Base-by-base conservation (phyloP, 1,284 basidiomycete species). In the Farysia itapuensis region DNA sequence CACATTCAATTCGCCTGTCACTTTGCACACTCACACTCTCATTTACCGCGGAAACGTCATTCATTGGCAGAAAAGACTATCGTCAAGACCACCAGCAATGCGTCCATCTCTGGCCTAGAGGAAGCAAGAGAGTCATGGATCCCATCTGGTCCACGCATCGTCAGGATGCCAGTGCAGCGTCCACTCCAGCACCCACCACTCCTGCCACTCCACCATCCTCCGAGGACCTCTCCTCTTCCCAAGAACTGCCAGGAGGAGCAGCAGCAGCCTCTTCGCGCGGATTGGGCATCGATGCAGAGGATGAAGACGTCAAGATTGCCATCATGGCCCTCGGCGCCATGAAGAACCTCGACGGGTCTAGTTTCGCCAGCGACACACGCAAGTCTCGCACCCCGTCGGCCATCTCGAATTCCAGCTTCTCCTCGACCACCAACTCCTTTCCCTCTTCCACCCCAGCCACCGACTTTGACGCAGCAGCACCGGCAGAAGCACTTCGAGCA, bases 241-340 rank as follows among this genome's bases (percentile, higher is more conserved):
- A 35, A 23, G 19, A 7, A 21, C 2, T 34, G 4, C 41, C n/a
- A 24, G 16, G 38, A 2, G 13, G 32, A 6, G 20, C 39, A 4
- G 26, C 39, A 24, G 19, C 46, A 20, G 26, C 35, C 4, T 26
- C 37, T 8, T 48, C 49, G 32, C 45, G 45, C 15, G 41, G 51
- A 12, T 47, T 54, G 20, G 58, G 58, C 31, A 58, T 67, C 33
- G 52, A 69, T 20, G 60, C 59, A 23, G 64, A 67, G 38, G 64
- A 63, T 28, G 61, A 65, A 42, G 67, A 67, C n/a, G 67, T 70
- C 7, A 49, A 51, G 31, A 67, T 67, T 21, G 67, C 67, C 35
- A 64, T 70, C 47, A 63, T 68, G 61, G 67, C 63, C 2, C 38
- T 68, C 19, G 66, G 66, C 13, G 66, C 63, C 23, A 68, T 68